Base-by-base conservation (phyloP, 2,329 filamentous ascomycete genomes). In the Didymella pinodella region DNA sequence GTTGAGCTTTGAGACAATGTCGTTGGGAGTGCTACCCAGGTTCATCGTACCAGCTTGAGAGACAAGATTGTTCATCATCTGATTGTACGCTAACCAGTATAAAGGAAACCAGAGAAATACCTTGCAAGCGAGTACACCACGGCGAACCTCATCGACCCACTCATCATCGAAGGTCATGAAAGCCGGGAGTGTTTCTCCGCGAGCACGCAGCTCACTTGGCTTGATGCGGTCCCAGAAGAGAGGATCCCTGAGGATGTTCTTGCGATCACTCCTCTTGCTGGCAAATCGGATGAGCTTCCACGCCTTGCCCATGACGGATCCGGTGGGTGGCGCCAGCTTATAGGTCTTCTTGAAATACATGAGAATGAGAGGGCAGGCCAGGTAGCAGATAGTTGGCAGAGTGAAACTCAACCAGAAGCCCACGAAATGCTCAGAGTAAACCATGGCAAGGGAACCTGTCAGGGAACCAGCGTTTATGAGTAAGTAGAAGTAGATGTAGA, bases 141-240 rank as follows among this genome's bases (percentile, higher is more conserved):
- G 88, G 52, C 83, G 82, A 46, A 93, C 87, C 72, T 93, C 89
- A 54, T 92, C 89, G 7, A 93, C 90, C 89, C 89, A 93, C 57
- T 85, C 85, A 65, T 93, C 90, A 61, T 93, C 90, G 65, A 91
- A 93, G 0, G 87, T 91, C 88, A 92, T 92, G 89, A 89, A 92
- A 0, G 63, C 49, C 0, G 89, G 89, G 32, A 85, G 84, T 54
- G 82, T 70, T 0, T 77, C 75, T 5, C 83, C 78, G 43, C 59
- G 63, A 7, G 66, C 68, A 14, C 58, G 65, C 10, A 75, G 45
- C 10, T 57, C 54, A 46, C 64, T 89, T 3, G 89, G 89, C 77
- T 89, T 90, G 58, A 85, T 83, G 1, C 78, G 68, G 26, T 89
- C 84, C 86, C 88, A 91, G 76, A 90, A 83, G 7, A 46, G 58